These are phyloP conservation scores for Colletotrichum liaoningense DNA, from an alignment of 2,329 filamentous ascomycete species.

Conservation along the genomic window DNA sequence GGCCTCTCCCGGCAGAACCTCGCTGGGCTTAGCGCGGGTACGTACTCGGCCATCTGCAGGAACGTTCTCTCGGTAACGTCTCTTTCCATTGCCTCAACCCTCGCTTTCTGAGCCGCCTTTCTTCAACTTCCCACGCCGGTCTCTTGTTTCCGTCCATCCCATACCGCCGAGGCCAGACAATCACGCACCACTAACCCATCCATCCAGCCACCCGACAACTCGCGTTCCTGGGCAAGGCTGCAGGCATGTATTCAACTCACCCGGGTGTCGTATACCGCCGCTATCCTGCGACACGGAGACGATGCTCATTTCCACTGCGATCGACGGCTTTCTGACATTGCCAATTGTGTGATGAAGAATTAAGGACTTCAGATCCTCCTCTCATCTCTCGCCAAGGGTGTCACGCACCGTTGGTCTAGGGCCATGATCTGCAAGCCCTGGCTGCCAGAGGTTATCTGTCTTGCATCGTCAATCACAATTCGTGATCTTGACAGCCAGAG, in stretches of 20 bases:
- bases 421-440: slow-evolving; percentile 20
- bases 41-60: slow-evolving; percentile 18
- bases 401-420: slow-evolving; percentile 7
- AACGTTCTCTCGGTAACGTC: slow-evolving; percentile 35
- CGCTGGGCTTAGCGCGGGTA: neutral
- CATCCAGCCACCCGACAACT: neutral
- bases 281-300: slow-evolving; percentile 19
- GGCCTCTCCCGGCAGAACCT: neutral
- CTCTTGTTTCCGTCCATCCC: slow-evolving; percentile 28
- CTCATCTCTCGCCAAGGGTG: slow-evolving; percentile 9
- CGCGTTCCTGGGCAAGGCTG: slow-evolving; percentile 7
- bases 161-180: slow-evolving; percentile 23
- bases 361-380: slow-evolving; percentile 2
- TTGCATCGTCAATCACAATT: slow-evolving; percentile 1
- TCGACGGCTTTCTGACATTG: slow-evolving; percentile 23
- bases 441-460: neutral
- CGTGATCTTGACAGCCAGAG: slow-evolving; percentile 16
- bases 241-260: slow-evolving; percentile 13
- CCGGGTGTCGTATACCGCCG: neutral
- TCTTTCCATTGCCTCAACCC: slow-evolving; percentile 23
- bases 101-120: slow-evolving; percentile 14
- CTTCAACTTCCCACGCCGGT: neutral
- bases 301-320: slow-evolving; percentile 22
- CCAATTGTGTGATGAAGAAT: neutral
- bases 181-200: slow-evolving; percentile 3